Evolutionary conservation across 352 stramenopile species (phyloP), one percentile per base, ranked within the genome.

Genomic region (Globisporangium middletonii): DNA sequence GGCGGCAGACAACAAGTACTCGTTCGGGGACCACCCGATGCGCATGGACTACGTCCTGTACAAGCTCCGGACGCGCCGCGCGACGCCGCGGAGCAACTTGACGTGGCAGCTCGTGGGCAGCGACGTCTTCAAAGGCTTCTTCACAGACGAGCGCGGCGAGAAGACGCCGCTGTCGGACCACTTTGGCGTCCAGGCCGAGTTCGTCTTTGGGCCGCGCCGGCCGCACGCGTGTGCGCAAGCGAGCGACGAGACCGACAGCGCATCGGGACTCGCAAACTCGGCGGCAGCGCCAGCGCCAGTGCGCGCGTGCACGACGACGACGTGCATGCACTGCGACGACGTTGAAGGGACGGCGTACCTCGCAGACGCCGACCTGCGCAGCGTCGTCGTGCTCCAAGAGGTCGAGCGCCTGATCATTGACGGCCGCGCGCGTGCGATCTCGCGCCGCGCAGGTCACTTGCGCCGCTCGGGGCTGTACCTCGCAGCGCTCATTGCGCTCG

Each of bases 1-100:
- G 4, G 83, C 79, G 1, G 75, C 75, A 18, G 83, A 92, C 59
- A 92, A 92, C 70, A 86, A 88, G 56, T 92, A 81, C 59, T 90
- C 79, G 50, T 72, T 88, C 56, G 79, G 83, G 1, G 83, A 92
- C 12, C 75, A 89, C 62, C 83, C 83, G 2, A 92, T 92, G 83
- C 77, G 83, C 23, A 92, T 92, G 83, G 83, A 92, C 57, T 92
- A 92, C 53, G 67, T 92, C 23, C 69, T 92, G 52, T 92, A 90
- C 74, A 85, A 87, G 64, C 65, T 77, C 26, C 28, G 58, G 23
- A 62, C 60, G 46, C 47, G 57, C 28, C 35, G 50, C 18, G 53
- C 50, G 50, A 45, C 47, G 11, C 44, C 30, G 30, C 30, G 30
- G 7, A 8, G 64, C 2, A 23, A 45, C 19, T 44, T 54, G 0